phyloP scores from a whole-genome alignment of 768 basidiomycete genomes.

The Cystoderma amianthinum region DNA sequence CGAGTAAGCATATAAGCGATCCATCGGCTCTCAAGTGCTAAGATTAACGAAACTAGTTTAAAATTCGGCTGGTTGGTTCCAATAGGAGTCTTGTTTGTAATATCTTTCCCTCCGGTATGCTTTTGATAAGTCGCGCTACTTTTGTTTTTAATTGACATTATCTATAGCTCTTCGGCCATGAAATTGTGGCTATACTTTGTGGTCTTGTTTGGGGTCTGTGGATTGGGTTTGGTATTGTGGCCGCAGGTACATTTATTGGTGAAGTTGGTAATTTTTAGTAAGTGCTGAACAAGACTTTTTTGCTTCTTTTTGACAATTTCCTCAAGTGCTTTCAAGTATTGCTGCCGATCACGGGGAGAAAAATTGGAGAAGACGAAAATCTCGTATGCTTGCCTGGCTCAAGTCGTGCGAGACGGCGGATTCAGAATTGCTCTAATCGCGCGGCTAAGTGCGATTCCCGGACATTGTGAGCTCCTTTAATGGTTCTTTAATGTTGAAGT shows the following conservation, averaged over 20 bases:
- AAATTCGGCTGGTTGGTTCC: slow-evolving; percentile 69
- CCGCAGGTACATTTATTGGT: slow-evolving; percentile 76
- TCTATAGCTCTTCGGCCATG: slow-evolving; percentile 78
- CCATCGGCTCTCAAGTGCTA: slow-evolving; percentile 1
- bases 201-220: slow-evolving; percentile 90
- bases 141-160: no score
- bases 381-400: slow-evolving; percentile 53
- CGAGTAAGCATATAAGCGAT: slow-evolving; percentile 31
- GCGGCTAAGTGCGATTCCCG: slow-evolving; percentile 78
- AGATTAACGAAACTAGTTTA: not conserved
- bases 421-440: slow-evolving; percentile 78
- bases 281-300: slow-evolving; percentile 17
- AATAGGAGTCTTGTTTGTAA: slow-evolving; percentile 73
- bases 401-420: slow-evolving; percentile 80
- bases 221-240: slow-evolving; percentile 81
- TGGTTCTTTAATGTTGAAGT: no score
- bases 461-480: slow-evolving; percentile 70
- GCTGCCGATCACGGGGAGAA: slow-evolving; percentile 67
- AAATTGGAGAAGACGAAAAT: slow-evolving; percentile 59
- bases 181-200: slow-evolving; percentile 83
- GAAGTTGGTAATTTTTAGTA: slow-evolving; percentile 88
- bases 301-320: slow-evolving; percentile 3
- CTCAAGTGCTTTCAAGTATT: slow-evolving; percentile 76
- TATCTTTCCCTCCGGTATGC: slow-evolving; percentile 79
- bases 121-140: no score